Percentiles rank a stretch among this genome's conserved stretches.
phyloP scores from a whole-genome alignment of 805 yeast species.

The Helenozyma baotianmanensis region DNA sequence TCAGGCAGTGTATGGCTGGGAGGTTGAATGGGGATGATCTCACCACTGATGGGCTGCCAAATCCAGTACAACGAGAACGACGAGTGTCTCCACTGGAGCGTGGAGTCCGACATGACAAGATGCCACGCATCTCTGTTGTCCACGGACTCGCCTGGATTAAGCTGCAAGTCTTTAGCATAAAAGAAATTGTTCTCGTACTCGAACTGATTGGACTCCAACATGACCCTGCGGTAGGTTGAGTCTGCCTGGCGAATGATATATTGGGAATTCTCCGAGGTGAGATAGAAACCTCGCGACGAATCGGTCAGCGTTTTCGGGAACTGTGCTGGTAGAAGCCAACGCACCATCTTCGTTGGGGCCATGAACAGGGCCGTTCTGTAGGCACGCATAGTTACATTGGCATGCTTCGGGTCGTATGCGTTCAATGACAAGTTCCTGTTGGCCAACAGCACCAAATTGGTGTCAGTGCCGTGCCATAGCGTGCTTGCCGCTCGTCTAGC shows the following conservation, averaged over 20 bases:
- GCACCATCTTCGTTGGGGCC: slow-evolving; percentile 6
- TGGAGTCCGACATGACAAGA: slow-evolving; percentile 49
- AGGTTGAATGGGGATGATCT: slow-evolving; percentile 33
- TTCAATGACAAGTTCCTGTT: slow-evolving; percentile 31
- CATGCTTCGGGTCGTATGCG: slow-evolving; percentile 20
- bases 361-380: slow-evolving; percentile 18
- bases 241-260: slow-evolving; percentile 25
- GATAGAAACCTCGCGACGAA: slow-evolving; percentile 26
- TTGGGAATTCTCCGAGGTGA: slow-evolving; percentile 13
- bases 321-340: slow-evolving; percentile 30
- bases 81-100: slow-evolving; percentile 42
- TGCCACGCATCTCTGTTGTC: slow-evolving; percentile 42
- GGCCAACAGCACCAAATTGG: slow-evolving; percentile 18
- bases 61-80: slow-evolving; percentile 35
- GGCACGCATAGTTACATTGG: slow-evolving; percentile 26
- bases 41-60: slow-evolving; percentile 21
- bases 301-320: slow-evolving; percentile 20
- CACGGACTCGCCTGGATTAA: slow-evolving; percentile 40
- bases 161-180: slow-evolving; percentile 25
- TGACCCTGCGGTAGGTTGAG: slow-evolving; percentile 20
- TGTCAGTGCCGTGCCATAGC: slow-evolving; percentile 17
- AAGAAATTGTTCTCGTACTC: slow-evolving; percentile 37
- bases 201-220: slow-evolving; percentile 33
- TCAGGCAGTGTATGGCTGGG: slow-evolving; percentile 3
- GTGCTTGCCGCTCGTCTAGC: slow-evolving; percentile 10